Percentiles rank a stretch among this genome's conserved stretches.
Conservation (phyloP, 2,329 filamentous ascomycete species). For the Ceratocystis cubensis region DNA sequence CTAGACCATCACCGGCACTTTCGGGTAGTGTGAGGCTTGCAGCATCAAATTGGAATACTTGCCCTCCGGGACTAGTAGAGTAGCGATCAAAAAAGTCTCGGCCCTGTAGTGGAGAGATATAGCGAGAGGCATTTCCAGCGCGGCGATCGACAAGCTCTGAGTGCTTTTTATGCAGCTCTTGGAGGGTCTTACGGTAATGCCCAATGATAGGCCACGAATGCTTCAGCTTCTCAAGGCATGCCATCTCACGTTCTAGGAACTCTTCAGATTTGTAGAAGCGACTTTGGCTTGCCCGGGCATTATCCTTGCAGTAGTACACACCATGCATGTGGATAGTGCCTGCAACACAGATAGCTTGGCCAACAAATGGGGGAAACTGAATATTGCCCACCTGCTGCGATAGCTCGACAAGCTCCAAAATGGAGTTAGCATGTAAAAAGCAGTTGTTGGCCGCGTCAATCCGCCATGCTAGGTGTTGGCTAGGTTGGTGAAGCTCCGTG, state of each 20-base stretch:
- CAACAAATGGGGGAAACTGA: slow-evolving; percentile 77
- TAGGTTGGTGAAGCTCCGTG: slow-evolving; percentile 63
- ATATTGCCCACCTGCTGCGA: slow-evolving; percentile 61
- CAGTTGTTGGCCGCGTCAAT: slow-evolving; percentile 83
- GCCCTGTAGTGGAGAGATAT: not conserved
- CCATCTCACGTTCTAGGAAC: slow-evolving; percentile 65
- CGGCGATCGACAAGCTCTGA: slow-evolving; percentile 52
- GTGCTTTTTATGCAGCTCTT: slow-evolving; percentile 67
- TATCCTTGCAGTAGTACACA: slow-evolving; percentile 56
- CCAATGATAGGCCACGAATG: slow-evolving; percentile 67
- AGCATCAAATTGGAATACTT: slow-evolving; percentile 54
- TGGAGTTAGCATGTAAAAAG: slow-evolving; percentile 75
- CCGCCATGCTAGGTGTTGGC: slow-evolving; percentile 84
- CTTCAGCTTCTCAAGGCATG: slow-evolving; percentile 60
- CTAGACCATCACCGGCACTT: slow-evolving; percentile 26
- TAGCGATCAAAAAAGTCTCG: slow-evolving; percentile 75
- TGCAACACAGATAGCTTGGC: slow-evolving; percentile 75
- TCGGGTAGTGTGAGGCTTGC: slow-evolving; percentile 62
- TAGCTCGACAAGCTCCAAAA: slow-evolving; percentile 68
- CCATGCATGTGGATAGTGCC: slow-evolving; percentile 83
- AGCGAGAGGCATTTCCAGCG: not conserved
- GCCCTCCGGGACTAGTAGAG: slow-evolving; percentile 41
- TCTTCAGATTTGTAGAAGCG: slow-evolving; percentile 52
- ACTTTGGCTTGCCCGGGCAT: slow-evolving; percentile 40
- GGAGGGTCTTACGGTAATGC: slow-evolving; percentile 67